Evolutionary conservation across 148 eudicot species (phyloP), one percentile per base, ranked within the genome.

Genomic region (Silene uniflora): DNA sequence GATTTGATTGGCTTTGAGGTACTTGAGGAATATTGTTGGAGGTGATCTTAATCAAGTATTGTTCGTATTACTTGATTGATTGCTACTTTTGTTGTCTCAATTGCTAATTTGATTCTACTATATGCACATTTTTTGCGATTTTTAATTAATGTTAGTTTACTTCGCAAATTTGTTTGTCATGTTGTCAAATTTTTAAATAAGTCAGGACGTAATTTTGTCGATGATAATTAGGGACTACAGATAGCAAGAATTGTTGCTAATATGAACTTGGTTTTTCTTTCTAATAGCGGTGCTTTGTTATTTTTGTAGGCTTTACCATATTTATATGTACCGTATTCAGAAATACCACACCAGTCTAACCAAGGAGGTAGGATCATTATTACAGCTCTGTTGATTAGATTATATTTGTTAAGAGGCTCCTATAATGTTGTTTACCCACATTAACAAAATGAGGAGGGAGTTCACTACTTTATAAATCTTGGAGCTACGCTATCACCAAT

Each of bases 291-390:
- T 17, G 1, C n/a, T 72, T 78, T 73, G 67, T 52, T 17, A 12
- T 78, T 72, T 59, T 63, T 87, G 83, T 87, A 95, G 99, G 98
- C 89, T 81, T 84, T 95, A 59, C 99, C 99, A 7, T 92, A 95
- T 83, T 84, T 95, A 16, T 95, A 95, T 71, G 69, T 92, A 70
- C 91, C 96, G 0, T 89, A 86, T 77, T 83, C 90, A 56, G 97
- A 92, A 73, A 66, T 95, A 68, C 83, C 86, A 27, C 79, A 82
- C 73, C 89, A 81, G 58, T 79, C 77, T 54, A 80, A 85, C 55
- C 77, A 75, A 71, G 89, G 82, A 78, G 97, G 99, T 90, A 84
- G 46, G 62, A 13, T 7, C 16, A 19, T 64, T 11, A 49, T 42
- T 52, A 47, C 10, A 12, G 17, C 10, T 17, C n/a, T 59, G 59